Evolutionary conservation across 345 rosid genomes (phyloP).

Genomic region (Salix caprea): DNA sequence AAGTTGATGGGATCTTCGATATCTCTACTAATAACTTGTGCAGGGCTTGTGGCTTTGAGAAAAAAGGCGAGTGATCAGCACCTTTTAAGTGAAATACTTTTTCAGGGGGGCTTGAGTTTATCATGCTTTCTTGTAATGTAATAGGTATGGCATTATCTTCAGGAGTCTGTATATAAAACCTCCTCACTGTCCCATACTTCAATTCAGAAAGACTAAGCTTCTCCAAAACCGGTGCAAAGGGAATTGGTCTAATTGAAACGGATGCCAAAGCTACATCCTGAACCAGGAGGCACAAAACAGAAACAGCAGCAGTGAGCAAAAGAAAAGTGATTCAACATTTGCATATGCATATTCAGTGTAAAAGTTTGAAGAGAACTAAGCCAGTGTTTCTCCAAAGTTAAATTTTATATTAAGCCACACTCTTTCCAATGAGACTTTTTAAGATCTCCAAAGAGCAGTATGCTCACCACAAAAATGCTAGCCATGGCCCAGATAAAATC

Average conservation of each 20-base stretch:
- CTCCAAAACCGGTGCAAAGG: constrained; percentile 90
- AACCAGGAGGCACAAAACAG: constrained; percentile 5
- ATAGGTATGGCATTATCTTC: constrained; percentile 84
- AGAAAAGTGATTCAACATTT: neutral
- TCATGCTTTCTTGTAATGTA: constrained; percentile 69
- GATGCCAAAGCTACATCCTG: constrained; percentile 95
- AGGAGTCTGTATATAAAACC: constrained; percentile 68
- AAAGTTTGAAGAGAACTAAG: neutral
- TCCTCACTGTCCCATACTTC: constrained; percentile 71
- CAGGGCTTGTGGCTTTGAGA: constrained; percentile 97
- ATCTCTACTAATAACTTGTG: constrained; percentile 86
- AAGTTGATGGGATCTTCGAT: constrained; percentile 41
- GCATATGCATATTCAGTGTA: neutral
- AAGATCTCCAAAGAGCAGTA: neutral
- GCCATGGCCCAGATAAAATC: neutral
- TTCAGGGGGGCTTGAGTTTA: constrained; percentile 72
- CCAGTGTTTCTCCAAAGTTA: neutral
- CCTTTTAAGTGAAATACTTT: constrained; percentile 74
- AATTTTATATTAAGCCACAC: neutral
- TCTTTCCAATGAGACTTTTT: neutral
- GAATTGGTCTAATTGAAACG: constrained; percentile 87
- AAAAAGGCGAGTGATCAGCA: constrained; percentile 95
- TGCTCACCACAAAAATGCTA: neutral
- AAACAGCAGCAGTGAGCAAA: constrained; percentile 1
- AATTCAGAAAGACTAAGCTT: constrained; percentile 66